Conservation (phyloP, 805 yeast species). For the Saccharomyces eubayanus region DNA sequence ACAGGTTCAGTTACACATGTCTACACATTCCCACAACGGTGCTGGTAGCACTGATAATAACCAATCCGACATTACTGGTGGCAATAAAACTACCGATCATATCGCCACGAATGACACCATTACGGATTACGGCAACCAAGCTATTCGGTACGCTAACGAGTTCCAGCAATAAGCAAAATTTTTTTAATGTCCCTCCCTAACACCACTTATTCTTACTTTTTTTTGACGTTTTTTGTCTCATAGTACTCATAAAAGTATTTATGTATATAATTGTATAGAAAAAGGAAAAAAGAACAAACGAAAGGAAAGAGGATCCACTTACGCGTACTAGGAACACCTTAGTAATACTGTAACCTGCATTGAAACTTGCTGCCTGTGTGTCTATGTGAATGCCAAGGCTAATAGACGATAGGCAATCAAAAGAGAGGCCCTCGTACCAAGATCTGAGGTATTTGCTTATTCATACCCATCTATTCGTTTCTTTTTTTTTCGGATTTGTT, state of each 20-base stretch:
- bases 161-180: constrained; percentile 18
- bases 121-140: constrained; percentile 27
- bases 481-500: too few relatives aligned
- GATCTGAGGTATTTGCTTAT: too few relatives aligned
- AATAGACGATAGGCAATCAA: too few relatives aligned
- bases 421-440: too few relatives aligned
- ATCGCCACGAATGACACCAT: constrained; percentile 18
- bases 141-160: constrained; percentile 29
- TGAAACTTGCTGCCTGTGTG: too few relatives aligned
- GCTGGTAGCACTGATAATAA: neutral
- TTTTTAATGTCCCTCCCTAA: neutral
- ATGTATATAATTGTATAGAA: neutral
- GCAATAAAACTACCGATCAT: constrained; percentile 1
- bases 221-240: neutral
- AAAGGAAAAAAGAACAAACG: neutral
- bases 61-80: constrained; percentile 1
- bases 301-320: neutral
- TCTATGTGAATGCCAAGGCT: too few relatives aligned
- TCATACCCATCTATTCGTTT: too few relatives aligned
- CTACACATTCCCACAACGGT: neutral
- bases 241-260: neutral
- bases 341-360: neutral
- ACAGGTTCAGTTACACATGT: constrained; percentile 4
- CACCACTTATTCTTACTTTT: neutral
- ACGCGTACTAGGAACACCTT: neutral